Base-by-base conservation (phyloP, 2,329 filamentous ascomycete species). In the Arthrobotrys entomopaga region DNA sequence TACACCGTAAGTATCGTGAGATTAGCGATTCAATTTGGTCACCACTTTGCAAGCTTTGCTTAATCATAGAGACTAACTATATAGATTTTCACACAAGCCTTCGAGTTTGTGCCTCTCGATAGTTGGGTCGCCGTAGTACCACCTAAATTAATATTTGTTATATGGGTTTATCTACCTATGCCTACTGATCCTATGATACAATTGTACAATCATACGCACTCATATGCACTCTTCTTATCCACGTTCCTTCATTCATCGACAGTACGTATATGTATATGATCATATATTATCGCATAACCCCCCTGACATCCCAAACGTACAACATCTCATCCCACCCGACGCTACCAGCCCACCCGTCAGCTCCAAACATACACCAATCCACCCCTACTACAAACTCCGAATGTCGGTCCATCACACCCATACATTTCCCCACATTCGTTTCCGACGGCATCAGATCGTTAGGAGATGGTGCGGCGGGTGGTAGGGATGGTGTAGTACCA, bases 321-420 rank as follows among this genome's bases (percentile, higher is more conserved):
- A 99, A 86, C 78, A 89, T 87, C 83, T 97, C 93, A 79, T 99
- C 95, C 95, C 95, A 99, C 0, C 92, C 93, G 1, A 91, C 91
- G 76, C 91, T 96, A 1, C 95, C 93, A 77, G 93, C 93, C 95
- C 95, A 99, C 3, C 95, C 95, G 77, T 96, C 93, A 22, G 88
- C 90, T 3, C 95, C 95, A 81, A 99, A 99, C 50, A 99, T 82
- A 82, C 95, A 99, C 95, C 96, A 99, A 81, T 99, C 95, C 0
- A 98, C 91, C 6, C 95, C 95, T 2, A 93, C 97, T 8, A 91
- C 93, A 79, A 99, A 99, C 83, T 99, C 95, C 0, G 94, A 97
- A 81, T 99, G 95, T 16, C 88, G 84, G 67, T 91, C 93, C 93
- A 99, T 97, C 43, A 92, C 83, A 2, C 93, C 93, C 78, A 97